Base-by-base conservation (phyloP, 306 rosid genomes). In the Trifolium repens region DNA sequence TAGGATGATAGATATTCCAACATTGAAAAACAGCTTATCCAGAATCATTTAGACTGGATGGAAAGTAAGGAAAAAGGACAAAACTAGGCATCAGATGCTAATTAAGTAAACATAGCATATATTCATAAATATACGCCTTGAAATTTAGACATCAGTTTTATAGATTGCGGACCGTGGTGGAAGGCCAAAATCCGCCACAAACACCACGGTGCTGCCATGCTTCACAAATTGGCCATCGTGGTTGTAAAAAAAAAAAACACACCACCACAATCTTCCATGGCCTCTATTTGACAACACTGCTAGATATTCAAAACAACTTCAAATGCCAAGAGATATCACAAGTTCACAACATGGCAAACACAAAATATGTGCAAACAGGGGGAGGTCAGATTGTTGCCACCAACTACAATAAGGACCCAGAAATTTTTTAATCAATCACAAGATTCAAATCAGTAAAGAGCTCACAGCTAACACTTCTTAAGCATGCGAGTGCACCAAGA, bases 1-100 rank as follows among this genome's bases (percentile, higher is more conserved):
- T 8, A 24, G 74, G 54, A 77, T 77, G n/a, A 72, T 73, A 81
- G 7, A 80, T 65, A 65, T 15, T 70, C 79, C 55, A 68, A 52
- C 30, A 68, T 43, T 24, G 50, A 61, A 17, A 61, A 69, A 60
- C 59, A 27, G 17, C 13, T 43, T 42, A 55, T 49, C 44, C 35
- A 46, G 19, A 50, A 43, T 6, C 16, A 52, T 72, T 44, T 54
- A 60, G 74, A 52, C 40, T 43, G 59, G 55, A 4, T 3, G 19
- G 26, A n/a, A 67, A 77, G 50, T 27, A 58, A 27, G 65, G 52
- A 68, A 19, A 39, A 74, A 73, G 54, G 40, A 59, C 7, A 14
- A 57, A 61, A 63, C 67, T 14, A 16, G 78, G 26, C 52, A 72
- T 5, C 16, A 67, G 17, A 50, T 32, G 54, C 32, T 52, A 35